A percentile compares a stretch with the other conserved stretches of the same genome.
These are phyloP conservation scores for Penicillium occitanis DNA, from an alignment of 2,329 filamentous ascomycete species.

Conservation along the genomic window DNA sequence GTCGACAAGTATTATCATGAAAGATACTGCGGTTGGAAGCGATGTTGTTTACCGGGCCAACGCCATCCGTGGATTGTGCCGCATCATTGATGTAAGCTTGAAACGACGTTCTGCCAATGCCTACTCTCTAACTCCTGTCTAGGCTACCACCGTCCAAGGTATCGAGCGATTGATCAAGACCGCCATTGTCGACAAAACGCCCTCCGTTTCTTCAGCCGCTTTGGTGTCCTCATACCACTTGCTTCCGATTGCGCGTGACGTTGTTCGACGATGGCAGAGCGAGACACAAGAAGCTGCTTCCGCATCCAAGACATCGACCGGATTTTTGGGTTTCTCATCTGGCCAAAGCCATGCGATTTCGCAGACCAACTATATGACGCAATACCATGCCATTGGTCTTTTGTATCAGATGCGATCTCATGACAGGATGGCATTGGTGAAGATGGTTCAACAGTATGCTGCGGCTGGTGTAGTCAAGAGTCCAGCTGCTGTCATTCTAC, in stretches of 20 bases:
- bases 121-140: slow-evolving; percentile 22
- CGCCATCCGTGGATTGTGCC: slow-evolving; percentile 90
- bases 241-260: slow-evolving; percentile 90
- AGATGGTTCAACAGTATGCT: slow-evolving; percentile 99
- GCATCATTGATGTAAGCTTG: slow-evolving; percentile 83
- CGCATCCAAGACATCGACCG: slow-evolving; percentile 80
- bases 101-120: background rate
- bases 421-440: slow-evolving; percentile 96
- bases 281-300: slow-evolving; percentile 97
- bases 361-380: slow-evolving; percentile 94
- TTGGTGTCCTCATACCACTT: slow-evolving; percentile 97
- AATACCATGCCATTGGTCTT: slow-evolving; percentile 97
- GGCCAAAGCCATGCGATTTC: slow-evolving; percentile 66
- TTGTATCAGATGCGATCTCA: slow-evolving; percentile 97
- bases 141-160: slow-evolving; percentile 93
- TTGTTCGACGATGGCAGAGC: slow-evolving; percentile 96
- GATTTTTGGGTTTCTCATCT: slow-evolving; percentile 87
- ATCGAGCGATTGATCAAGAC: slow-evolving; percentile 99
- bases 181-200: slow-evolving; percentile 97
- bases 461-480: slow-evolving; percentile 90
- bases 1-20: slow-evolving; percentile 99
- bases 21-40: slow-evolving; percentile 93
- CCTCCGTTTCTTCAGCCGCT: slow-evolving; percentile 92
- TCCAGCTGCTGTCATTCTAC: slow-evolving; percentile 85
- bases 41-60: slow-evolving; percentile 94